Evolutionary conservation across 2,329 filamentous ascomycete species (phyloP), one percentile per base, ranked within the genome.

Genomic region (Atkinsonella texensis): DNA sequence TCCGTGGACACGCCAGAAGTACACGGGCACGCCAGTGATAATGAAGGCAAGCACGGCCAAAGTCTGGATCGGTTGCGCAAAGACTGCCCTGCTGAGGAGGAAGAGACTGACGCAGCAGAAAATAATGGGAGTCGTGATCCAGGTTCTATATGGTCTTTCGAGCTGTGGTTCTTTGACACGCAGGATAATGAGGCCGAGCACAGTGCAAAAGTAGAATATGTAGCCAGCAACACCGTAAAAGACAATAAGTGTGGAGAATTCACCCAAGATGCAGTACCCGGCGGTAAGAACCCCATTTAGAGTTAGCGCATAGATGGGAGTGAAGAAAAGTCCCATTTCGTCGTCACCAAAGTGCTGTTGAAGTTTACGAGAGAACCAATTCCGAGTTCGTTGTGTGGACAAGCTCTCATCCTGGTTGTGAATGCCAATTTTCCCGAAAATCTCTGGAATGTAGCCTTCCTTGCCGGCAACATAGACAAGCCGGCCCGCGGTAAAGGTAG

Each of bases 91-190:
- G 62, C 83, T 90, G 42, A 98, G 78, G 57, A 98, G 68, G 64
- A 98, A 98, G 57, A 98, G 68, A 65, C 88, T 95, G 40, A 98
- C 93, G 63, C 93, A 98, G 76, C 93, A 98, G 66, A 98, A 98
- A 52, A 96, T 91, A 57, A 98, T 91, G 11, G 93, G 93, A 2
- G 93, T 98, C 1, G 85, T 85, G 62, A 98, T 95, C 93, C 91
- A 98, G 3, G 90, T 95, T 65, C 83, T 84, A 69, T 98, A 98
- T 0, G 93, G 91, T 28, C 93, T 74, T 66, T 96, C 89, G 45
- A 98, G 76, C 55, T 84, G 75, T 4, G 93, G 93, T 67, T 98
- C 93, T 55, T 79, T 80, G 32, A 97, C 88, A 32, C 93, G 79
- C 55, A 98, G 74, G 49, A 98, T 80, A 56, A 98, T 96, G 47